Percentiles rank a stretch among this genome's conserved stretches.
Conservation (phyloP, 179 eudicot genomes). For the Beta macrorhiza region DNA sequence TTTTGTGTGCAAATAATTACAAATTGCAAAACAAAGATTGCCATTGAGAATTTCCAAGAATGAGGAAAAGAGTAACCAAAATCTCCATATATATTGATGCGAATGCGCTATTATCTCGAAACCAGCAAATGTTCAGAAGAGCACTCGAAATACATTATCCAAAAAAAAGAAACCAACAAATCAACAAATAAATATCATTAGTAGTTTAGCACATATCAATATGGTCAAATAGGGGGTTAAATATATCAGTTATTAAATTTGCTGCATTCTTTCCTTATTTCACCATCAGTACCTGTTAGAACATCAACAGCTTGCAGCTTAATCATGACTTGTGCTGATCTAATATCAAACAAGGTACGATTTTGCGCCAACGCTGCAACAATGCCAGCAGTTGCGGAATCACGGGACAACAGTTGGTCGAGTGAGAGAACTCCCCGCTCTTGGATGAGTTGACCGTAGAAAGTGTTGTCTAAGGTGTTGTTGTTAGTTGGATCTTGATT, state of each 20-base stretch:
- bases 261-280: slow-evolving; percentile 31
- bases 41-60: not conserved
- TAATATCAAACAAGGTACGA: slow-evolving; percentile 6
- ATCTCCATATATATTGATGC: not conserved
- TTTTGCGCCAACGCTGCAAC: slow-evolving; percentile 26
- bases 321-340: slow-evolving; percentile 30
- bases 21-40: no score
- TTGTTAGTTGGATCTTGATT: slow-evolving; percentile 44
- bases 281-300: slow-evolving; percentile 29
- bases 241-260: slow-evolving; percentile 23
- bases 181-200: not conserved
- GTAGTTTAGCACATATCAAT: not conserved
- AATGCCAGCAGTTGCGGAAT: slow-evolving; percentile 24
- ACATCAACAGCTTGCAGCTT: slow-evolving; percentile 36
- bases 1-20: no score
- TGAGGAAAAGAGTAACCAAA: no score
- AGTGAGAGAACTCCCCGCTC: slow-evolving; percentile 42
- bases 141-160: not conserved
- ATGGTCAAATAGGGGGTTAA: not conserved
- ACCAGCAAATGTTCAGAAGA: not conserved
- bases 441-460: slow-evolving; percentile 34
- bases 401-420: slow-evolving; percentile 44
- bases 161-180: not conserved
- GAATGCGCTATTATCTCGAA: not conserved
- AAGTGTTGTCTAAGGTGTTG: slow-evolving; percentile 41